These are phyloP conservation scores for Candida silvatica DNA, from an alignment of 805 yeast species.

Conservation along the genomic window DNA sequence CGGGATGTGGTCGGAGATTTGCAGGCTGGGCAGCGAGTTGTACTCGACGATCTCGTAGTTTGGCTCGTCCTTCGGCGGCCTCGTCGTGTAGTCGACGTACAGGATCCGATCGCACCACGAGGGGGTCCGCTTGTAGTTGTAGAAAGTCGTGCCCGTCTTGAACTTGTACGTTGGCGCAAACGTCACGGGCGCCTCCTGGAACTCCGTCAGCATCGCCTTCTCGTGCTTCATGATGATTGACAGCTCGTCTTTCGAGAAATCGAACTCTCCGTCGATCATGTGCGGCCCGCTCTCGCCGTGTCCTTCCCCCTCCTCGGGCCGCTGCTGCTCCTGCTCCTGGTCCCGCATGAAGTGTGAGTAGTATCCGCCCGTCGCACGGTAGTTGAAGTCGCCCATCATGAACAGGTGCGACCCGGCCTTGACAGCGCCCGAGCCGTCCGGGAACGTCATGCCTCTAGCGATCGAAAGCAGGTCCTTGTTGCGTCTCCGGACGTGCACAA, in stretches of 20 bases:
- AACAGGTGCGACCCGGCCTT: conserved; percentile 53
- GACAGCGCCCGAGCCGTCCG: conserved; percentile 44
- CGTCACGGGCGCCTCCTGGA: conserved; percentile 52
- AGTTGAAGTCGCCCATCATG: conserved; percentile 81
- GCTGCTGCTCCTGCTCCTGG: background rate
- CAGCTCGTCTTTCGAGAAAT: conserved; percentile 40
- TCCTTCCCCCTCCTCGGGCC: background rate
- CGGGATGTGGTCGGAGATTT: conserved; percentile 74
- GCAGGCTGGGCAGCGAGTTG: conserved; percentile 35
- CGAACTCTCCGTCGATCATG: background rate
- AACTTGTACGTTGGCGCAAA: conserved; percentile 84
- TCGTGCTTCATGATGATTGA: conserved; percentile 26
- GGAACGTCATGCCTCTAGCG: conserved; percentile 46
- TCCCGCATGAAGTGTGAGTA: conserved; percentile 4
- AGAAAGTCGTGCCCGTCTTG: conserved; percentile 33
- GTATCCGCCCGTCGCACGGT: conserved; percentile 38
- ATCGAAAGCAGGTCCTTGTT: conserved; percentile 43
- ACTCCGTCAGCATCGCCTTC: conserved; percentile 48
- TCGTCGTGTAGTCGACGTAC: conserved; percentile 37
- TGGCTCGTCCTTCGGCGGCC: conserved; percentile 1
- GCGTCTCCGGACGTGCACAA: conserved; percentile 34
- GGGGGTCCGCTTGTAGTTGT: conserved; percentile 54
- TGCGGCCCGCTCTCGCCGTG: conserved; percentile 1
- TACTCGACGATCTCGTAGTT: conserved; percentile 32
- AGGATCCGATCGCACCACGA: conserved; percentile 90